Conservation (phyloP, 257 asterid species). For the Nicotiana tabacum region DNA sequence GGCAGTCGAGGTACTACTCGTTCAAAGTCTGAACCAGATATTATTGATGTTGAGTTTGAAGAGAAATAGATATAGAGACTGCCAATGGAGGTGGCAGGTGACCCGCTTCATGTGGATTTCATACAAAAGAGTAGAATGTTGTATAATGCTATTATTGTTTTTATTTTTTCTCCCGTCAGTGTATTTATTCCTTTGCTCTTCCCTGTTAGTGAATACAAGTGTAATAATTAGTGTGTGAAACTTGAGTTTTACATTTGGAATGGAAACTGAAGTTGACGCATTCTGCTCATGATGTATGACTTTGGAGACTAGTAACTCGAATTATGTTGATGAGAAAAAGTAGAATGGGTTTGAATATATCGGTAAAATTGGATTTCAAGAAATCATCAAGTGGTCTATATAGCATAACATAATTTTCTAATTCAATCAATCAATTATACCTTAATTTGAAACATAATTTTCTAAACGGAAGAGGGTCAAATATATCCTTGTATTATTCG, state of each 20-base stretch:
- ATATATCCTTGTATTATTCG: too few species aligned
- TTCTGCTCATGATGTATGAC: neutral
- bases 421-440: too few species aligned
- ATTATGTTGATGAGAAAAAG: neutral
- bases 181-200: neutral
- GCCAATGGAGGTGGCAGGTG: neutral
- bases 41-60: slow-evolving; percentile 93
- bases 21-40: slow-evolving; percentile 68
- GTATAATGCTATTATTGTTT: neutral
- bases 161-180: neutral
- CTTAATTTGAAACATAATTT: too few species aligned
- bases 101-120: neutral
- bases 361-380: neutral
- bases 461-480: too few species aligned
- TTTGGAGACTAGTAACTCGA: neutral
- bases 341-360: neutral
- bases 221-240: neutral
- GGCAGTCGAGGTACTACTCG: slow-evolving; percentile 54
- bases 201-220: neutral
- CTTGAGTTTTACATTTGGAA: neutral
- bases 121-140: neutral
- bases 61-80: slow-evolving; percentile 52
- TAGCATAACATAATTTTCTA: neutral
- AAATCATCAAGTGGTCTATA: neutral
- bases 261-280: neutral